A percentile compares a stretch with the other conserved stretches of the same genome.
Conservation (phyloP, 352 stramenopile species). For the Saprolegnia parasitica region DNA sequence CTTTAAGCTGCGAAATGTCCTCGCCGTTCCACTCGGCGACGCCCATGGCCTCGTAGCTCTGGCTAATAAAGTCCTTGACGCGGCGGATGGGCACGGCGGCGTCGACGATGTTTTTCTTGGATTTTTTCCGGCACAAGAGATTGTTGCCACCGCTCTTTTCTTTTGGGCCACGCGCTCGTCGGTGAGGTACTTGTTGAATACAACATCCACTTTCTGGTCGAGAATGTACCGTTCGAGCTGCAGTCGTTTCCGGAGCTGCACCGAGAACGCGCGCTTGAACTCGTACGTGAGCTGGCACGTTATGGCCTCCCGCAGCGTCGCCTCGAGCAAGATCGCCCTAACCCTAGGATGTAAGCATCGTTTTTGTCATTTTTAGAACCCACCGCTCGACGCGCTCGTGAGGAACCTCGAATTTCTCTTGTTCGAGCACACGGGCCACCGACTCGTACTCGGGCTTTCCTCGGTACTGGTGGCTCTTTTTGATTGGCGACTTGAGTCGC, state of each 20-base stretch:
- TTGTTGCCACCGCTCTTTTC: background rate
- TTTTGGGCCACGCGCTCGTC: slow-evolving; percentile 6
- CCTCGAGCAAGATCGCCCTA: background rate
- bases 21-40: slow-evolving; percentile 20
- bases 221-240: slow-evolving; percentile 15
- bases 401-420: background rate
- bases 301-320: background rate
- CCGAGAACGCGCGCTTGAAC: slow-evolving; percentile 24
- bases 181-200: background rate
- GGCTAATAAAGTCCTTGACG: background rate
- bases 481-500: background rate
- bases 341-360: too few species aligned
- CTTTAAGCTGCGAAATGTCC: slow-evolving; percentile 6
- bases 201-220: slow-evolving; percentile 10
- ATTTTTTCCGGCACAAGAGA: background rate
- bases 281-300: slow-evolving; percentile 26
- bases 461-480: background rate
- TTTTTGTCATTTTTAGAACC: background rate
- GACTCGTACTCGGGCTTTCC: background rate
- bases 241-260: slow-evolving; percentile 4
- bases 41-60: slow-evolving; percentile 6
- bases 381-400: slow-evolving; percentile 2
- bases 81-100: background rate
- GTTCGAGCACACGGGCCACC: background rate
- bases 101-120: background rate